These are phyloP conservation scores for Globisporangium irregulare DNA, from an alignment of 352 stramenopile genomes.

Conservation along the genomic window DNA sequence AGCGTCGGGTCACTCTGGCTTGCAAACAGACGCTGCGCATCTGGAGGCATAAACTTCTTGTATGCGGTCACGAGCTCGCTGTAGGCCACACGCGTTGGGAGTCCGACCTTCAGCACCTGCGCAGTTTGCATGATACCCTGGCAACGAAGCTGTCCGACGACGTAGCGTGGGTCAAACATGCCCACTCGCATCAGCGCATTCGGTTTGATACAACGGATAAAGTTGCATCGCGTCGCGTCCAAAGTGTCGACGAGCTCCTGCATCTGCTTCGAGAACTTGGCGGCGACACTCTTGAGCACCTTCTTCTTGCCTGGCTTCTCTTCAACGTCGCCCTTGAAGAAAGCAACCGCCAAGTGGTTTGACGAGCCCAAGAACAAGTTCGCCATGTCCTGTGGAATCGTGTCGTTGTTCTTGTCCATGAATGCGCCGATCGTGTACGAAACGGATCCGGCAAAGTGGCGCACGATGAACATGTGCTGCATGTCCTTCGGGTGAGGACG, in stretches of 20 bases:
- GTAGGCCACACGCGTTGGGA: slow-evolving; percentile 82
- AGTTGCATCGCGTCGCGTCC: slow-evolving; percentile 83
- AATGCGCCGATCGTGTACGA: slow-evolving; percentile 89
- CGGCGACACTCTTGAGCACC: slow-evolving; percentile 59
- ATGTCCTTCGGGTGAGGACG: slow-evolving; percentile 87
- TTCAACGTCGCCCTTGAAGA: slow-evolving; percentile 70
- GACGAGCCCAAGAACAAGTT: slow-evolving; percentile 75
- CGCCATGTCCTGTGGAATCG: slow-evolving; percentile 78
- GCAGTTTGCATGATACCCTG: slow-evolving; percentile 85
- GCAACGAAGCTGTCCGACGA: slow-evolving; percentile 82
- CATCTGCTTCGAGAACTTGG: slow-evolving; percentile 80
- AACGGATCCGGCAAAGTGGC: slow-evolving; percentile 88
- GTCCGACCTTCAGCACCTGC: slow-evolving; percentile 84
- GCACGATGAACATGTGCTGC: slow-evolving; percentile 88
- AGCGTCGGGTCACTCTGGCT: slow-evolving; percentile 72
- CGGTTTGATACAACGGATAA: slow-evolving; percentile 89
- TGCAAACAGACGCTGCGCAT: slow-evolving; percentile 67
- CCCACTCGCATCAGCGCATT: slow-evolving; percentile 75
- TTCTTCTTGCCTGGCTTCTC: slow-evolving; percentile 74
- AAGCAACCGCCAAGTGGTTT: slow-evolving; percentile 55
- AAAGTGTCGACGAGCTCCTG: slow-evolving; percentile 77
- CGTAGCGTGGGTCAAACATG: slow-evolving; percentile 75
- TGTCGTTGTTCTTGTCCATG: slow-evolving; percentile 92
- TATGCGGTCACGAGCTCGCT: slow-evolving; percentile 62
- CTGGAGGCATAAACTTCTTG: slow-evolving; percentile 66